phyloP scores from a whole-genome alignment of 2,329 filamentous ascomycete species.

The Tolypocladium pustulatum region DNA sequence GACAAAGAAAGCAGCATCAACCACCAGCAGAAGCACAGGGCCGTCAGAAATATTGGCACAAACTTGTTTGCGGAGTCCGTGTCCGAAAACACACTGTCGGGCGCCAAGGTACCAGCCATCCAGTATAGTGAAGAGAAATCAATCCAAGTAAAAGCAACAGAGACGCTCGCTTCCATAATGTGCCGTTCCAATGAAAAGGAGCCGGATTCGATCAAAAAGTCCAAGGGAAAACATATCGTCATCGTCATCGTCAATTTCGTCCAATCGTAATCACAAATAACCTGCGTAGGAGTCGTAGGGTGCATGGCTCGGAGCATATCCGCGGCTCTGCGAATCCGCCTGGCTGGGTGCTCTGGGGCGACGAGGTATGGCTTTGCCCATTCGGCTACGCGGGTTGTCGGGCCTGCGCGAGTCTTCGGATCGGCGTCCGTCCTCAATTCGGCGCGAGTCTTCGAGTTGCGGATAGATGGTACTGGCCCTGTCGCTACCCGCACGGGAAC shows the following conservation, averaged over 20 bases:
- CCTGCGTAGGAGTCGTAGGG: slow-evolving; percentile 20
- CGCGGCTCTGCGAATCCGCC: slow-evolving; percentile 30
- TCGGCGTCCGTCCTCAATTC: slow-evolving; percentile 2
- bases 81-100: slow-evolving; percentile 8
- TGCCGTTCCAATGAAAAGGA: background rate
- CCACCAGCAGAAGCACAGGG: slow-evolving; percentile 14
- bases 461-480: slow-evolving; percentile 36
- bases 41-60: slow-evolving; percentile 2
- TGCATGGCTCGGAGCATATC: slow-evolving; percentile 16
- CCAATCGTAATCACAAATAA: slow-evolving; percentile 19
- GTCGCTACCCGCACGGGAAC: slow-evolving; percentile 37
- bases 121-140: slow-evolving; percentile 13
- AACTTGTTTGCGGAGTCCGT: background rate
- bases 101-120: slow-evolving; percentile 2
- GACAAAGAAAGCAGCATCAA: slow-evolving; percentile 12
- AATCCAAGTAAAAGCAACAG: slow-evolving; percentile 7
- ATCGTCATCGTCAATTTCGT: slow-evolving; percentile 17
- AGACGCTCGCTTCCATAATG: slow-evolving; percentile 9
- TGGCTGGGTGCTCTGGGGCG: slow-evolving; percentile 39
- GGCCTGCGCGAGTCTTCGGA: slow-evolving; percentile 25
- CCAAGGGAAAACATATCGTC: slow-evolving; percentile 14
- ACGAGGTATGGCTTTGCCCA: slow-evolving; percentile 30
- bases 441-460: slow-evolving; percentile 32
- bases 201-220: slow-evolving; percentile 9
- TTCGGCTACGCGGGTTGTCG: slow-evolving; percentile 33